phyloP scores from a whole-genome alignment of 148 eudicot species.

The Rhododendron henanense region DNA sequence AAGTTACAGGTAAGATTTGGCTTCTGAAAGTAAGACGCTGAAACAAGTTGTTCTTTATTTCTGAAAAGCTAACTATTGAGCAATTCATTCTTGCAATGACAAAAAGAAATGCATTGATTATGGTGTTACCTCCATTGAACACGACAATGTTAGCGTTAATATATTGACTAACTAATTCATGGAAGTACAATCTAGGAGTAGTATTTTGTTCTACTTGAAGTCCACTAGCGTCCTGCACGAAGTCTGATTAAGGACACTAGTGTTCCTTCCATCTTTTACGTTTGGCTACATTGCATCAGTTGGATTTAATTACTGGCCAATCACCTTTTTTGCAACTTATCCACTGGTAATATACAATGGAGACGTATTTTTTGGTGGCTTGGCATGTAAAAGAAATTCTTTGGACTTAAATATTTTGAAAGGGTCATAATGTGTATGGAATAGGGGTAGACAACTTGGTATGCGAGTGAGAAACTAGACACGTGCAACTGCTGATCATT shows the following conservation, averaged over 20 bases:
- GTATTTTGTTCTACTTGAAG: background rate
- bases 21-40: background rate
- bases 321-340: background rate
- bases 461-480: background rate
- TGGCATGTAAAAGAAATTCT: background rate
- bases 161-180: background rate
- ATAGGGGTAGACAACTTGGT: background rate
- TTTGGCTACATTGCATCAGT: background rate
- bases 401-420: background rate
- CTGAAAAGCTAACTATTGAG: background rate
- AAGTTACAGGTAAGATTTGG: slow-evolving; percentile 60
- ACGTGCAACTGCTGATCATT: background rate
- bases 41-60: background rate
- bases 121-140: background rate
- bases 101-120: background rate
- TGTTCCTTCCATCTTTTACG: background rate
- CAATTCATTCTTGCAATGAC: background rate
- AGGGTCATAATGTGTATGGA: background rate
- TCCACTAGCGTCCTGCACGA: background rate
- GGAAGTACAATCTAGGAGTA: background rate
- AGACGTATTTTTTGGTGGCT: background rate
- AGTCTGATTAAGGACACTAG: background rate
- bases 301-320: background rate
- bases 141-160: too few relatives aligned
- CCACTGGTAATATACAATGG: background rate